Base-by-base conservation (phyloP, 352 stramenopile genomes). In the Pythium guiyangense region DNA sequence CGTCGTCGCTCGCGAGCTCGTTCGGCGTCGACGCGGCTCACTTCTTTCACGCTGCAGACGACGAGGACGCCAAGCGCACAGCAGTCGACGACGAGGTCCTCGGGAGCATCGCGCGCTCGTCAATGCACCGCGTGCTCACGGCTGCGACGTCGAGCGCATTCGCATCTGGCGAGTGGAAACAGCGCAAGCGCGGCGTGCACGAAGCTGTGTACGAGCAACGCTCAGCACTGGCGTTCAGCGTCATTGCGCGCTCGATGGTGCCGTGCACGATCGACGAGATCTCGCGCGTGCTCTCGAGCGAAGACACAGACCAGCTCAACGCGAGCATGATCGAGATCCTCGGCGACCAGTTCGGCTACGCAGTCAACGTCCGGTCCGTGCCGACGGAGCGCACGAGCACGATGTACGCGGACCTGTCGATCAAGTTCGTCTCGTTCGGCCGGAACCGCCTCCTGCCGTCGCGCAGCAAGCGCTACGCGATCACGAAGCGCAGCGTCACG, bases 371-470 rank as follows among this genome's bases (percentile, higher is more conserved):
- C 25, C 61, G 65, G 26, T 53, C 50, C 5, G 44, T 72, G 34
- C 44, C 57, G 15, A 61, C 49, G 25, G 11, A 26, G 6, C 18
- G 18, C n/a, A 35, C 45, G 2, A 26, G 15, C 27, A 40, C 26
- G 6, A 17, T 56, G 26, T 17, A 46, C 9, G 54, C 54, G 14
- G 48, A 69, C 22, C 52, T 72, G 27, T 69, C 65, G 18, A 37
- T 69, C 57, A 72, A 72, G 57, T 54, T 72, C 29, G 18, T 63
- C 8, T 58, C 62, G 29, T 72, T 72, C 44, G 60, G 64, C 4
- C n/a, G 49, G 3, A 46, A 58, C 10, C 56, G 54, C 0, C 37
- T 66, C 6, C 52, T 34, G 55, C 40, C 31, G 52, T 37, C 34
- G 8, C 49, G 26, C 17, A 31, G 27, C 22, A 14, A 11, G 1